These are phyloP conservation scores for Leccinum subgranulosum DNA, from an alignment of 768 basidiomycete genomes.

Conservation along the genomic window DNA sequence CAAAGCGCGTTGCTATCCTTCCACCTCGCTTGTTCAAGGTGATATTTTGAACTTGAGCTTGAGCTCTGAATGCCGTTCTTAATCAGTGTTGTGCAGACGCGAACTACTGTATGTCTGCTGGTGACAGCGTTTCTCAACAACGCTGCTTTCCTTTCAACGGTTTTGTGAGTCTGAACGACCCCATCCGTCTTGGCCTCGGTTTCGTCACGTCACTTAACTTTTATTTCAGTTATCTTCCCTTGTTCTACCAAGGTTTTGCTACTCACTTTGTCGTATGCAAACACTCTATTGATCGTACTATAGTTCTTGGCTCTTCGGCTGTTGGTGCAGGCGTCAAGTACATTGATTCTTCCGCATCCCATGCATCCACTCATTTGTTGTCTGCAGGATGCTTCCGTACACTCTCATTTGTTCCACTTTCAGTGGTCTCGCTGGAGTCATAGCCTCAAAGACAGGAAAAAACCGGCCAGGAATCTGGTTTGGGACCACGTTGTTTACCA, in stretches of 20 bases:
- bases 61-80: neutral
- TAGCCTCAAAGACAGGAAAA: conserved; percentile 53
- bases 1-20: conserved; percentile 63
- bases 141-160: conserved; percentile 51
- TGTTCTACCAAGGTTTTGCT: conserved; percentile 58
- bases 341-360: conserved; percentile 37
- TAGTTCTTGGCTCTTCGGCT: conserved; percentile 67
- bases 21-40: conserved; percentile 75
- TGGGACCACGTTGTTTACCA: conserved; percentile 35
- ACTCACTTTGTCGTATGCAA: neutral
- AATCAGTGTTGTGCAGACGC: conserved; percentile 43
- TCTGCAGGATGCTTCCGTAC: conserved; percentile 64
- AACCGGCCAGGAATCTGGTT: conserved; percentile 67
- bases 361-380: neutral
- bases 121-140: conserved; percentile 60
- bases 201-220: neutral
- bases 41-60: conserved; percentile 1
- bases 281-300: neutral
- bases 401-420: conserved; percentile 55
- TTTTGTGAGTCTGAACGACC: conserved; percentile 9
- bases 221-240: conserved; percentile 52
- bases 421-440: conserved; percentile 54
- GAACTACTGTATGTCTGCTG: conserved; percentile 64
- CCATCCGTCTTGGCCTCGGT: too few species aligned
- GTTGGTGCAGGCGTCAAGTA: conserved; percentile 66